Base-by-base conservation (phyloP, 2,329 filamentous ascomycete genomes). In the Pseudofabraea citricarpa region DNA sequence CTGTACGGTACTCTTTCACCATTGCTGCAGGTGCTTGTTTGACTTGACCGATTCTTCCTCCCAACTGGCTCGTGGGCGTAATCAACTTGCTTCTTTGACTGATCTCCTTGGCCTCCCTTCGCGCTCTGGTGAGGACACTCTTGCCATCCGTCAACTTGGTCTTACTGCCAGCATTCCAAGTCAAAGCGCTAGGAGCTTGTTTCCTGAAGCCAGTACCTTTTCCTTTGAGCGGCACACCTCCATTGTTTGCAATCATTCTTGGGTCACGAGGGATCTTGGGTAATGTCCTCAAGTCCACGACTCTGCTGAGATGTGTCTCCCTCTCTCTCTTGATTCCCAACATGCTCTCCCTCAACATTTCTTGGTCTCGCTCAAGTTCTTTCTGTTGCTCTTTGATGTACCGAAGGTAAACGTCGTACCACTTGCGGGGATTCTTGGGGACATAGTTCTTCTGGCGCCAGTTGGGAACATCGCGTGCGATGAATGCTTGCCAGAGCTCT, bases 401-500 rank as follows among this genome's bases (percentile, higher is more conserved):
- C 50, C 81, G 79, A 51, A 74, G 70, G 67, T 94, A 96, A 12
- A 94, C 73, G 43, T 84, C 80, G 60, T 83, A 80, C 90, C 90
- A 96, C 47, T 80, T 81, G 26, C 71, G 70, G 0, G 83, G 79
- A 49, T 87, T 75, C 43, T 74, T 73, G 0, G 87, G 86, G 19
- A 79, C 70, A 53, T 82, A 77, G 20, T 79, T 76, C 58, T 85
- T 80, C 36, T 69, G 67, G 32, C 81, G 71, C 50, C 67, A 65
- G 63, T 81, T 83, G 44, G 78, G 68, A 49, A 95, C 87, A 56
- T 95, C 82, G 37, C 81, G 79, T 40, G 79, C 76, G 63, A 97
- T 93, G 57, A 96, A 77, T 21, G 78, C 75, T 32, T 80, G 66
- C 91, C 91, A 96, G 48, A 91, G 70, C 54, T 90, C 85, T 16